Evolutionary conservation across 1,139 yeast species (phyloP).

Genomic region (Geotrichum citri-aurantii): DNA sequence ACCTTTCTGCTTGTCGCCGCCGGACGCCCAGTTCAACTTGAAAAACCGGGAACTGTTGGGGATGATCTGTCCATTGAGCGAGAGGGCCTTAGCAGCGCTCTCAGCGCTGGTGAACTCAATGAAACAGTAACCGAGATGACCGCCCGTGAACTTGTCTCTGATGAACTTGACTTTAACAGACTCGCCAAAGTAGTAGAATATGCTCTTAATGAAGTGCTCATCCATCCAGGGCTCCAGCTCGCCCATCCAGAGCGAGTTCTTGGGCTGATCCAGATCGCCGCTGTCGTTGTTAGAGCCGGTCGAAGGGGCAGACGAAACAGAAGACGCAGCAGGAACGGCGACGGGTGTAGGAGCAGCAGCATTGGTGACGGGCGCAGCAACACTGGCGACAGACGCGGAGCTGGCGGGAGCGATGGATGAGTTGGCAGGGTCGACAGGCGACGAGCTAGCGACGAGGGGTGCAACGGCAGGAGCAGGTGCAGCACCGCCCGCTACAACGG

Average conservation of each 20-base stretch:
- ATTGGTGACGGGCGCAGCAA: not conserved
- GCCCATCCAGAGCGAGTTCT: slow-evolving; percentile 46
- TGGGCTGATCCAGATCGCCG: not conserved
- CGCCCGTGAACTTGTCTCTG: slow-evolving; percentile 43
- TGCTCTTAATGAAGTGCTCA: slow-evolving; percentile 55
- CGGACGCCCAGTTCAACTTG: slow-evolving; percentile 83
- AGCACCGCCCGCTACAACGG: not conserved
- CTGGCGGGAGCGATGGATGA: not conserved
- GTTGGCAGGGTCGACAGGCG: not conserved
- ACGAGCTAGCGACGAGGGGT: not conserved
- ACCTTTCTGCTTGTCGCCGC: slow-evolving; percentile 43
- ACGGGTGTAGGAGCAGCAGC: not conserved
- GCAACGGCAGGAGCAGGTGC: not conserved
- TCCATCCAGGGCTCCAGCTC: slow-evolving; percentile 85
- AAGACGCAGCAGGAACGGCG: slow-evolving; percentile 3
- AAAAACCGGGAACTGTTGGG: slow-evolving; percentile 58
- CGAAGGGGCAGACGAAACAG: not conserved
- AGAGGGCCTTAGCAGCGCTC: slow-evolving; percentile 61
- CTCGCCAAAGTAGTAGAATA: slow-evolving; percentile 58
- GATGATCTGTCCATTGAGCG: slow-evolving; percentile 61
- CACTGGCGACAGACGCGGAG: not conserved
- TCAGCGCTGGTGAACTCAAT: slow-evolving; percentile 67
- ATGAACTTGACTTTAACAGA: slow-evolving; percentile 54
- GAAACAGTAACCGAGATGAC: slow-evolving; percentile 77
- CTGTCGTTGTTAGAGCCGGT: not conserved